A percentile compares a stretch with the other conserved stretches of the same genome.
Evolutionary conservation across 805 yeast genomes (phyloP).

Genomic region (Spathaspora sp.): DNA sequence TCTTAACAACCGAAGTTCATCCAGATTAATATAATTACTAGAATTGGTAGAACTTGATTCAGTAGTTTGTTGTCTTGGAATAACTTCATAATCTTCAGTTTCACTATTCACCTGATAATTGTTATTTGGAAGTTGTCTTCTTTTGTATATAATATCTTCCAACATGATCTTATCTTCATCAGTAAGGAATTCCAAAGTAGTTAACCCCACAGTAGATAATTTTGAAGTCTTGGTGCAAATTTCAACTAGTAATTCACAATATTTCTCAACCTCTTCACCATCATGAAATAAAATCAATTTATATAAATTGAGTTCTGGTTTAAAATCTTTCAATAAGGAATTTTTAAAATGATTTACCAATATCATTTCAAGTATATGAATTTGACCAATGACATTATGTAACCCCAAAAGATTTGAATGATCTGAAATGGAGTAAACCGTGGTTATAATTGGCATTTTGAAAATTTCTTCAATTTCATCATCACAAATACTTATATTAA

Average conservation of each 20-base stretch:
- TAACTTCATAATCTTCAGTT: neutral
- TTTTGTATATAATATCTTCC: neutral
- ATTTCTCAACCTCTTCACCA: constrained; percentile 10
- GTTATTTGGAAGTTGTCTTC: neutral
- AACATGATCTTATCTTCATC: constrained; percentile 10
- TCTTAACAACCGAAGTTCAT: neutral
- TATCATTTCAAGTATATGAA: constrained; percentile 4
- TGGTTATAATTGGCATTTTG: neutral
- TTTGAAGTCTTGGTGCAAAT: constrained; percentile 20
- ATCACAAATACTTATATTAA: constrained; percentile 2
- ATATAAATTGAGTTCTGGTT: constrained; percentile 8
- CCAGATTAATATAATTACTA: neutral
- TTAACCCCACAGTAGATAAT: constrained; percentile 15
- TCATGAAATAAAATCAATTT: constrained; percentile 14
- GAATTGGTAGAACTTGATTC: too few relatives aligned
- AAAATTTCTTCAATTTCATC: neutral
- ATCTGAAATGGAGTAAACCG: neutral
- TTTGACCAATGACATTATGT: neutral
- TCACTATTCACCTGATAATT: neutral
- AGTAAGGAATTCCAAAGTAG: constrained; percentile 13
- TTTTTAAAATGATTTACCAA: constrained; percentile 1
- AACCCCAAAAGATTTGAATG: neutral
- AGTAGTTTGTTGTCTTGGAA: neutral
- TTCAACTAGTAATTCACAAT: constrained; percentile 14
- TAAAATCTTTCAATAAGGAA: neutral